Percentiles rank a stretch among this genome's conserved stretches.
These are phyloP conservation scores for Leccinum subrobustum DNA, from an alignment of 1,284 basidiomycete species.

Conservation along the genomic window DNA sequence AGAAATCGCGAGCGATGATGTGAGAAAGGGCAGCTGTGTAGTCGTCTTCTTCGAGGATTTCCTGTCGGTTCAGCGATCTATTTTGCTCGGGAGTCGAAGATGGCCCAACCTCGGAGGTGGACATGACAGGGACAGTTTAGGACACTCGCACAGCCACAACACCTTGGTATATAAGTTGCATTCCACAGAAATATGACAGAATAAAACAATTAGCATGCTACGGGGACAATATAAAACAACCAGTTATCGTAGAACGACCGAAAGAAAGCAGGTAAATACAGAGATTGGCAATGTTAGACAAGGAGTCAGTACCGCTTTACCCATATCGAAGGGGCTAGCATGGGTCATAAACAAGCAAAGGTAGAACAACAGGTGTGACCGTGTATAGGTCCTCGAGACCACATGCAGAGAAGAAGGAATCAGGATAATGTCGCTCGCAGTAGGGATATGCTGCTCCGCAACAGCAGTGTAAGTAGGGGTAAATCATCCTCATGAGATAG, in stretches of 20 bases:
- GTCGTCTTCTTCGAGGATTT: conserved; percentile 90
- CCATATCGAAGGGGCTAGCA: conserved; percentile 23
- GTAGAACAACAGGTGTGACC: conserved; percentile 14
- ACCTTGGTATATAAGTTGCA: not conserved
- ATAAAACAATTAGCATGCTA: conserved; percentile 14
- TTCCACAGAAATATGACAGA: conserved; percentile 16
- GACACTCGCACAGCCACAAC: conserved; percentile 19
- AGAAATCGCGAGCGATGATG: conserved; percentile 97
- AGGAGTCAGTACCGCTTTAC: conserved; percentile 7
- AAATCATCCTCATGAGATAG: conserved; percentile 9
- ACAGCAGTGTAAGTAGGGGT: conserved; percentile 13
- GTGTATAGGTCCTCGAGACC: conserved; percentile 27
- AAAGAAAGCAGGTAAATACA: conserved; percentile 15
- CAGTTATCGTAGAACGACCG: conserved; percentile 17
- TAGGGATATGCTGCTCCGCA: conserved; percentile 13
- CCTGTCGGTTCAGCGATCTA: conserved; percentile 67
- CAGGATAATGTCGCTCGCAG: conserved; percentile 12
- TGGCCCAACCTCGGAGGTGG: conserved; percentile 21
- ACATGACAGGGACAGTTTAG: conserved; percentile 19
- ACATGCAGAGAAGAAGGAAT: conserved; percentile 11
- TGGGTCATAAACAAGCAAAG: conserved; percentile 27
- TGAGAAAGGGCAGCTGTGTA: conserved; percentile 90
- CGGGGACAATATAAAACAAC: conserved; percentile 19
- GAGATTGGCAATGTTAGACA: conserved; percentile 7
- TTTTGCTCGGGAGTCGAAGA: conserved; percentile 16